phyloP scores from a whole-genome alignment of 2,329 filamentous ascomycete genomes.

The Alternaria dauci region DNA sequence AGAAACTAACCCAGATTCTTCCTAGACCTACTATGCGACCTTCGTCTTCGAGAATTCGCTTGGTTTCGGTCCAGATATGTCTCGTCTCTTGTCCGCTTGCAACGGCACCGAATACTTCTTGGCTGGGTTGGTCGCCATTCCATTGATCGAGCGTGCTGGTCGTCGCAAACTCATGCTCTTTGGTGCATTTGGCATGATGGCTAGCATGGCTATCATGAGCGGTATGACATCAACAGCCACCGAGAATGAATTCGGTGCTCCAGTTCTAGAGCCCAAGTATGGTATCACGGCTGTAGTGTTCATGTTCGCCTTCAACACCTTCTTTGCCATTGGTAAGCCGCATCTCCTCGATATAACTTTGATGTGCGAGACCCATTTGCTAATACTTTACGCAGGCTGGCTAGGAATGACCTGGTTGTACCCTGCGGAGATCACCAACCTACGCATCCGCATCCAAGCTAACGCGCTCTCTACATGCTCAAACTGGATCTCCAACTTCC shows the following conservation, averaged over 20 bases:
- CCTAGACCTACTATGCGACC: conserved; percentile 33
- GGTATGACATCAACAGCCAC: conserved; percentile 25
- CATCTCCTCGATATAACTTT: background rate
- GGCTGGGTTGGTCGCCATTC: conserved; percentile 50
- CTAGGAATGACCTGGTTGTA: conserved; percentile 66
- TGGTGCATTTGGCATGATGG: conserved; percentile 35
- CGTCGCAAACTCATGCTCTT: conserved; percentile 43
- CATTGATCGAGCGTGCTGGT: conserved; percentile 50
- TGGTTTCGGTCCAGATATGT: conserved; percentile 53
- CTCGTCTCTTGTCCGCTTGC: conserved; percentile 46
- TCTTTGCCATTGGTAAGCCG: conserved; percentile 65
- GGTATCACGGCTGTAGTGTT: conserved; percentile 67
- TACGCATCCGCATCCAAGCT: conserved; percentile 74
- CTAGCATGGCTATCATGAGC: conserved; percentile 59
- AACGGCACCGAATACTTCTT: conserved; percentile 57
- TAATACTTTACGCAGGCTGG: conserved; percentile 49
- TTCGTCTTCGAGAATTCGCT: conserved; percentile 58
- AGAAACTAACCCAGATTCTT: background rate
- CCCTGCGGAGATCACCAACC: conserved; percentile 75
- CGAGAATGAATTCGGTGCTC: conserved; percentile 14
- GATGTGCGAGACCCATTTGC: background rate
- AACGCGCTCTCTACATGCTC: conserved; percentile 59
- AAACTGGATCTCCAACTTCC: conserved; percentile 56
- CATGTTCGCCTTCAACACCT: conserved; percentile 72
- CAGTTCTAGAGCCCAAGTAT: conserved; percentile 54